Evolutionary conservation across 495 filamentous ascomycete species (phyloP).

Genomic region (Podospora comata): DNA sequence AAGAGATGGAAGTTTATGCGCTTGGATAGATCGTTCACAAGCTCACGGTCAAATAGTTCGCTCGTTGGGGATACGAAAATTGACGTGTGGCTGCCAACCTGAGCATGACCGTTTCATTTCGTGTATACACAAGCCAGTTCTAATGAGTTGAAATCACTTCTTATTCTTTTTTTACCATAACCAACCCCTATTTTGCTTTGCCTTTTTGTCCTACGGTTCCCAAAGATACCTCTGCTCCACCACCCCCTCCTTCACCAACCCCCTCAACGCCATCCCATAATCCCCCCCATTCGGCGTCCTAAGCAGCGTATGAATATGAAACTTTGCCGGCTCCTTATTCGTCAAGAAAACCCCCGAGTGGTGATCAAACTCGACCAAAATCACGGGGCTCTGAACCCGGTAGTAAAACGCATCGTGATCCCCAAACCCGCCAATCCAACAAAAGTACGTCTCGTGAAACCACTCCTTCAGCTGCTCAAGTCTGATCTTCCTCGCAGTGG

Average conservation of each 20-base stretch:
- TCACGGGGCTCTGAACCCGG: slow-evolving; percentile 68
- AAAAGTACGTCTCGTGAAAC: slow-evolving; percentile 67
- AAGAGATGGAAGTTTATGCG: too few relatives aligned
- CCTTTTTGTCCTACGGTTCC: slow-evolving; percentile 22
- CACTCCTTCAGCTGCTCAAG: slow-evolving; percentile 49
- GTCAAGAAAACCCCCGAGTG: slow-evolving; percentile 75
- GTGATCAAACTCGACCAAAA: slow-evolving; percentile 74
- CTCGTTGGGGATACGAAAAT: neutral
- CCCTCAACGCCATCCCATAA: slow-evolving; percentile 56
- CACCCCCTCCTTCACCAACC: slow-evolving; percentile 23
- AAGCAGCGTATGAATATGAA: slow-evolving; percentile 70
- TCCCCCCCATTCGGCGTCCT: slow-evolving; percentile 71
- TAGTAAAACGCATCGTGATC: slow-evolving; percentile 72
- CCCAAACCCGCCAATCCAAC: slow-evolving; percentile 68
- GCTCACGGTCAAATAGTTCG: too few relatives aligned
- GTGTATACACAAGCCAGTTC: neutral
- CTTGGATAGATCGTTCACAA: too few relatives aligned
- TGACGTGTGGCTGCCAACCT: neutral
- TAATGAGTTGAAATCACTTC: neutral
- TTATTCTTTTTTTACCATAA: neutral
- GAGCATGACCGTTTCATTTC: neutral
- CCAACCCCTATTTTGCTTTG: neutral
- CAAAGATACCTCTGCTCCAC: slow-evolving; percentile 43
- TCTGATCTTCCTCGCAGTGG: slow-evolving; percentile 46
- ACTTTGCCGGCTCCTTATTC: slow-evolving; percentile 69